Evolutionary conservation across 2,329 filamentous ascomycete genomes (phyloP), one percentile per base, ranked within the genome.

Genomic region (Phaeosphaeriaceae sp.): DNA sequence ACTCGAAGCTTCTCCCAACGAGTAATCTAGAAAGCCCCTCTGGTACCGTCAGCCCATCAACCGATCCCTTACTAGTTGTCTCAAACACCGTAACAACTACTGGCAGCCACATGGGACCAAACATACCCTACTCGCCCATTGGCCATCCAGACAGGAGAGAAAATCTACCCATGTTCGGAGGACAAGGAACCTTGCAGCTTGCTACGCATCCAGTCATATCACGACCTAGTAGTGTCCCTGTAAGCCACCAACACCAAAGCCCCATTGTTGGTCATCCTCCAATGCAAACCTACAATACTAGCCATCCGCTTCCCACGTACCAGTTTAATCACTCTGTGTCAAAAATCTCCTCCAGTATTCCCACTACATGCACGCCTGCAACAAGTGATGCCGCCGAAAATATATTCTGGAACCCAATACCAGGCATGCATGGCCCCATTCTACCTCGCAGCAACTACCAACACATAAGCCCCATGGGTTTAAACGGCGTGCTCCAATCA

Each of bases 361-460:
- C 60, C 8, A 56, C 56, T 7, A 47, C 56, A 18, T 52, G 48
- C 34, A 54, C 56, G 12, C 52, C 54, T 1, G 28, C 62, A 2
- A 37, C 45, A 15, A 28, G 47, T 21, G 58, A 59, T 18, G 40
- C 58, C 1, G 52, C 58, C 17, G 64, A 68, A 33, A 50, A 55
- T 8, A 58, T 67, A 34, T 69, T 69, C 42, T 66, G 65, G 76
- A 74, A 72, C 11, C 75, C 76, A 0, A 73, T 77, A 11, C 68
- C 71, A 1, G 70, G 70, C 2, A 65, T 76, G 46, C 72, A 67
- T 41, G 70, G 73, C 6, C 75, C 76, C 2, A 68, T 72, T 5
- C 41, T 71, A 0, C 63, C 63, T 1, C 56, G 65, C n/a, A 64
- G 51, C 33, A 65, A 47, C 29, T 64, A 61, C 48, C 52, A 57